phyloP scores from a whole-genome alignment of 2,329 filamentous ascomycete genomes.

The Cercospora janseana region DNA sequence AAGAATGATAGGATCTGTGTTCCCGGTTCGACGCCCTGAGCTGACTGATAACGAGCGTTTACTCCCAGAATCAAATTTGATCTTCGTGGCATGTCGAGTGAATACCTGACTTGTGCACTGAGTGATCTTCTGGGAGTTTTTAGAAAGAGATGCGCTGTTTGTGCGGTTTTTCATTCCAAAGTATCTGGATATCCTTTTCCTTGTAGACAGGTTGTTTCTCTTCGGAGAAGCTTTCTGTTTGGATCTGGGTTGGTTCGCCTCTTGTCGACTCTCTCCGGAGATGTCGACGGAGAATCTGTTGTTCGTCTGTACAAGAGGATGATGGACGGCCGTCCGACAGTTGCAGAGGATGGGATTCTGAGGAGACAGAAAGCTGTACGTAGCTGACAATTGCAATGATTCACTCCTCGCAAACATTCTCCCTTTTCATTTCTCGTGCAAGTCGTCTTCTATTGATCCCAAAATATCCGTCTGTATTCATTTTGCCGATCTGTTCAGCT shows the following conservation, averaged over 20 bases:
- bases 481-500: too few species aligned
- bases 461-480: too few species aligned
- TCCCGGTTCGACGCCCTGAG: constrained; percentile 17
- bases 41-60: constrained; percentile 35
- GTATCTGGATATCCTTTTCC: constrained; percentile 37
- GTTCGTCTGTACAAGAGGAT: constrained; percentile 3
- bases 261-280: constrained; percentile 16
- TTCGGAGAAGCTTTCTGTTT: background rate
- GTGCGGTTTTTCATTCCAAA: constrained; percentile 30
- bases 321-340: background rate
- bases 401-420: constrained; percentile 8
- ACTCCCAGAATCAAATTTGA: background rate
- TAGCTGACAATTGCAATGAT: constrained; percentile 19
- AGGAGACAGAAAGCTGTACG: constrained; percentile 25
- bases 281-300: constrained; percentile 22
- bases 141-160: constrained; percentile 32
- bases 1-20: constrained; percentile 24
- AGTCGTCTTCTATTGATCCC: too few species aligned
- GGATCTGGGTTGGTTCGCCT: constrained; percentile 35
- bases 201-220: constrained; percentile 24
- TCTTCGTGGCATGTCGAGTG: background rate
- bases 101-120: too few species aligned
- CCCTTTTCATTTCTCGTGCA: background rate
- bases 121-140: too few species aligned
- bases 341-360: constrained; percentile 8